Base-by-base conservation (phyloP, 768 basidiomycete genomes). In the Macrolepiota dolichaula region DNA sequence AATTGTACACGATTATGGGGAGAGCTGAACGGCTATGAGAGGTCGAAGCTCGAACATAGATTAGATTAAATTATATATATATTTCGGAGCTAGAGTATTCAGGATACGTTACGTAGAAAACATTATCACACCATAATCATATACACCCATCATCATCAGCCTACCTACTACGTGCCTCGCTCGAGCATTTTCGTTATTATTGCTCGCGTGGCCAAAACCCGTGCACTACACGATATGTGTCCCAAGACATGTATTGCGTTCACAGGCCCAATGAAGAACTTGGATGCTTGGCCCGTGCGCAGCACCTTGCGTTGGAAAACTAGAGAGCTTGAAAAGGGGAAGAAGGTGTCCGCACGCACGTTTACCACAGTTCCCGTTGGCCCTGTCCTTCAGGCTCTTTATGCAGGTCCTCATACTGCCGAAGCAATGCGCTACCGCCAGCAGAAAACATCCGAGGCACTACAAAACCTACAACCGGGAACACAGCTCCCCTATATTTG, bases 211-310 rank as follows among this genome's bases (percentile, higher is more conserved):
- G n/a, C n/a, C n/a, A n/a, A n/a, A n/a, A n/a, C n/a, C n/a, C n/a
- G n/a, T n/a, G n/a, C n/a, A n/a, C 47, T 66, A 0, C 51, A 71
- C 17, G 74, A 83, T 60, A 83, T 82, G 80, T 83, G 80, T 52
- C 59, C 67, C 0, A 70, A 79, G 5, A 66, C 69, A 0, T 77
- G 75, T 56, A 55, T 71, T 42, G 73, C 68, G 13, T 76, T 67
- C 72, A 69, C 67, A 3, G 71, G 66, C 4, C 66, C 73, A 0
- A 73, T 66, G 17, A 46, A 46, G 0, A 27, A 66, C 3, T 57
- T 68, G 0, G 66, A 38, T 60, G 62, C 17, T 0, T 78, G 76
- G 54, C 59, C 63, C 0, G 57, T 49, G 2, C 79, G 77, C 52
- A 52, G 51, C 0, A 57, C 69, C 57, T 44, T 66, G 4, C 70